A percentile compares a stretch with the other conserved stretches of the same genome.
phyloP scores from a whole-genome alignment of 169 alveolate species.

The Theileria luwenshuni region DNA sequence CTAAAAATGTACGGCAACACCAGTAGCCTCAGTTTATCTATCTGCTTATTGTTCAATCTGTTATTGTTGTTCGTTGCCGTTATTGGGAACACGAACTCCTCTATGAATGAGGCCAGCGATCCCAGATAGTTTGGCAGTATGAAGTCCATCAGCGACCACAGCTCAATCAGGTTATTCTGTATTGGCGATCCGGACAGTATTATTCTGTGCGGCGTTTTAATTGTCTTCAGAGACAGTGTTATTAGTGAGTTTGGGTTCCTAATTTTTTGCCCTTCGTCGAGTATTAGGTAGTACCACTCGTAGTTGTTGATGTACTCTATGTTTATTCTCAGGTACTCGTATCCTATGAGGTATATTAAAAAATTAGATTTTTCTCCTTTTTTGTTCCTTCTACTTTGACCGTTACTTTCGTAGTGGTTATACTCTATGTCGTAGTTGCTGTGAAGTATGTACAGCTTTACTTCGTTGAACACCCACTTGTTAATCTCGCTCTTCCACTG shows the following conservation, averaged over 20 bases:
- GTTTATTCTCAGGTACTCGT: slow-evolving; percentile 72
- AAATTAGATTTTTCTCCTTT: slow-evolving; percentile 15
- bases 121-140: slow-evolving; percentile 92
- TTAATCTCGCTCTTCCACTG: slow-evolving; percentile 74
- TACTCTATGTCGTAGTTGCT: neutral
- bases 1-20: slow-evolving; percentile 52
- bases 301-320: slow-evolving; percentile 46
- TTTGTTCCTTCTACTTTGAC: neutral
- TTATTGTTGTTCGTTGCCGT: slow-evolving; percentile 8
- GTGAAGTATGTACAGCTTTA: slow-evolving; percentile 43
- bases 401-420: neutral
- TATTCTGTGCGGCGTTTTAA: slow-evolving; percentile 84
- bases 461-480: slow-evolving; percentile 55
- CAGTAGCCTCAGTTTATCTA: slow-evolving; percentile 34
- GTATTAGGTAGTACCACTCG: slow-evolving; percentile 82
- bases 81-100: slow-evolving; percentile 75
- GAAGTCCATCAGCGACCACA: slow-evolving; percentile 93
- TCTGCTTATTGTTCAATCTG: slow-evolving; percentile 30
- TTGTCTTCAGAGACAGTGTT: slow-evolving; percentile 81
- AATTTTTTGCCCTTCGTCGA: slow-evolving; percentile 94
- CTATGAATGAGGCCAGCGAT: slow-evolving; percentile 81
- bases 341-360: slow-evolving; percentile 59
- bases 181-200: slow-evolving; percentile 92
- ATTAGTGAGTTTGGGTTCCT: slow-evolving; percentile 89
- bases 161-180: slow-evolving; percentile 90